Base-by-base conservation (phyloP, 208 protist genomes). In the Vickermania spadyakhi region DNA sequence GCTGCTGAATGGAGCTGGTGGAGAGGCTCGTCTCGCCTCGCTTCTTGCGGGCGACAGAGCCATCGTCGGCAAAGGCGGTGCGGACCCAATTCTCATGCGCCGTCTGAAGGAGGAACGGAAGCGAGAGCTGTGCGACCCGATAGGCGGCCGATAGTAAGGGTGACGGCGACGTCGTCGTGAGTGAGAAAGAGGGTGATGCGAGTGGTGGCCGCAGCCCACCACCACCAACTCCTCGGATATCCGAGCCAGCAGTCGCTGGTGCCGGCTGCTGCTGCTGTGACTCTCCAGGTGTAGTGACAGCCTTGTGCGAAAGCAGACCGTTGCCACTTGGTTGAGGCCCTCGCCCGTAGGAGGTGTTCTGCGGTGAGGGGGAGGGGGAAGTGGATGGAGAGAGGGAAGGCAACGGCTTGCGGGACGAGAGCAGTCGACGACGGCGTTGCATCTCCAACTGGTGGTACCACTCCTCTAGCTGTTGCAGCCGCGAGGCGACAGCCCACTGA, bases 51-150 rank as follows among this genome's bases (percentile, higher is more conserved):
- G 82, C 65, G 2, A 73, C 73, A 57, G 86, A 80, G 70, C 70
- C 77, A 58, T 85, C 79, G 27, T 89, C 77, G 53, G 71, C 77
- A 31, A 62, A 51, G 57, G 84, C 58, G 56, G 82, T 76, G 68
- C 73, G 80, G 3, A 81, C 60, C 68, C 87, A 93, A 62, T 93
- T 93, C 55, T 79, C 76, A 64, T 91, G 77, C 49, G 70, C 66
- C 29, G 79, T 74, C 29, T 93, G 75, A 23, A 81, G 62, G 60
- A 93, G 88, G 65, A 86, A 88, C 11, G 86, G 82, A 52, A 93
- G 68, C 27, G 82, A 79, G 69, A 88, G 90, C 76, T 90, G 86
- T 31, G 86, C 80, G 50, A 77, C 74, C 50, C 83, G 82, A 50
- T 68, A 66, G 50, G 75, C 73, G 2, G 58, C 56, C 4, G 79